Conservation (phyloP, 306 rosid genomes). For the Castanea mollissima region DNA sequence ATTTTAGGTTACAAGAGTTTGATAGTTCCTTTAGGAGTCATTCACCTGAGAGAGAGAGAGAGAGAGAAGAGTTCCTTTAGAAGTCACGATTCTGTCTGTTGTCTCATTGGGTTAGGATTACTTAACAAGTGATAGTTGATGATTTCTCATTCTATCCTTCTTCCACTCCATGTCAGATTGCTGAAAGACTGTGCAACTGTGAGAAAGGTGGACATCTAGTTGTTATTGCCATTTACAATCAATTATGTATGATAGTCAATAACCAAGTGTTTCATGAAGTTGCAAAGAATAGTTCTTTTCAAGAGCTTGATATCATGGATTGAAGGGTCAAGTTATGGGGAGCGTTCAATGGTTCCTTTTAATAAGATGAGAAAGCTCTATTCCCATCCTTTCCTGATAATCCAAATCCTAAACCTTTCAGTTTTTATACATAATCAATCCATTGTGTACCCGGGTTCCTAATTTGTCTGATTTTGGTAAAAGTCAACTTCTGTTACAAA, state of each 20-base stretch:
- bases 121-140: neutral
- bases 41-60: no score
- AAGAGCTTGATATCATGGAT: neutral
- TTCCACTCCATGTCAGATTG: neutral
- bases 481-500: no score
- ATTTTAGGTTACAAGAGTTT: no score
- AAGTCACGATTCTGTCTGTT: neutral
- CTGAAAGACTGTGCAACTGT: neutral
- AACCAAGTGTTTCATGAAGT: neutral
- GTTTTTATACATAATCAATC: no score
- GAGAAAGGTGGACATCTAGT: neutral
- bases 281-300: neutral
- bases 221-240: neutral
- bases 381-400: no score
- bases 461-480: no score
- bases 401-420: no score
- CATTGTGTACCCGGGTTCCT: no score
- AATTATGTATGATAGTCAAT: neutral
- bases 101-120: neutral
- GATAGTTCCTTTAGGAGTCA: no score
- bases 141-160: neutral
- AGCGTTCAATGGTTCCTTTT: neutral
- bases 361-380: no score
- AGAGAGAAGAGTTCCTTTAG: neutral
- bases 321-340: neutral